Evolutionary conservation across 208 protist genomes (phyloP).

Genomic region (Acanthamoeba castellanii): DNA sequence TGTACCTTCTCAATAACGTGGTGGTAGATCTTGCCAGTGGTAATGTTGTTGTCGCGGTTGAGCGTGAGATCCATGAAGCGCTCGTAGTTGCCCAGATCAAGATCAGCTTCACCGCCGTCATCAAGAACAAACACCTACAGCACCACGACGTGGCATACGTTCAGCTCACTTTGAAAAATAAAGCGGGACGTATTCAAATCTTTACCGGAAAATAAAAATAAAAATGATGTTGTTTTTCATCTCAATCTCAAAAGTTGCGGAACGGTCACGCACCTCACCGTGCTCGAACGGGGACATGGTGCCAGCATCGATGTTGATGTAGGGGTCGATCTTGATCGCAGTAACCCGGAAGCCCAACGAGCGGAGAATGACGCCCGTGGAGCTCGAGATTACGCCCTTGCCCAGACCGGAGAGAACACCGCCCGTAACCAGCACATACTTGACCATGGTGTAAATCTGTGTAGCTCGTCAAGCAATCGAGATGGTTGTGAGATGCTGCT

Average conservation of each 20-base stretch:
- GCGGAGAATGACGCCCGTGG: constrained; percentile 89
- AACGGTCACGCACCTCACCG: constrained; percentile 85
- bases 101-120: constrained; percentile 98
- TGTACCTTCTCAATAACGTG: constrained; percentile 94
- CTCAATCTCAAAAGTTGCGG: constrained; percentile 39
- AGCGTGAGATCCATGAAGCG: constrained; percentile 97
- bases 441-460: constrained; percentile 62
- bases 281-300: constrained; percentile 97
- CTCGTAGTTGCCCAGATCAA: constrained; percentile 99
- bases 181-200: neutral
- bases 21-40: constrained; percentile 99
- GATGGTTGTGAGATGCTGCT: neutral
- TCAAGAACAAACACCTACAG: constrained; percentile 97
- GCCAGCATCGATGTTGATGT: constrained; percentile 96
- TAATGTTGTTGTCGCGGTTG: constrained; percentile 98
- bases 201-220: neutral
- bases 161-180: no score
- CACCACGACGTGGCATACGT: neutral
- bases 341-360: constrained; percentile 95
- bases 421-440: constrained; percentile 98
- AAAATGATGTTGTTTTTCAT: constrained; percentile 72
- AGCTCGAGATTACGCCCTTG: constrained; percentile 96
- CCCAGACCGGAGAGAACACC: constrained; percentile 99
- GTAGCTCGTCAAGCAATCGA: neutral
- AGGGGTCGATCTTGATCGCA: constrained; percentile 99